phyloP scores from a whole-genome alignment of 495 filamentous ascomycete genomes.

The Aspergillus sparsus region DNA sequence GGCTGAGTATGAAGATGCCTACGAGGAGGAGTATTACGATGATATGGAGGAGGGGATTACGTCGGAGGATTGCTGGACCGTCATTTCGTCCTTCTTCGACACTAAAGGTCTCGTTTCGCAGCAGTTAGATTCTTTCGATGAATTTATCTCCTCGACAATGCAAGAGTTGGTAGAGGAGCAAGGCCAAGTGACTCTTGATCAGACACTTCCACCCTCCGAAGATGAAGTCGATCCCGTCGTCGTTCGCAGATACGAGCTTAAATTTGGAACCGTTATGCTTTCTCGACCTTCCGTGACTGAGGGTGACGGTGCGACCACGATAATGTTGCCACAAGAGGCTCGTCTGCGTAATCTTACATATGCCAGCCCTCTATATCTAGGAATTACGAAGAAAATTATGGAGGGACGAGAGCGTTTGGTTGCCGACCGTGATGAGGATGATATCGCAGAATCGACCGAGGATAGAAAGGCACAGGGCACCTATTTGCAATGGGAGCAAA shows the following conservation, averaged over 20 bases:
- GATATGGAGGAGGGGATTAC: constrained; percentile 69
- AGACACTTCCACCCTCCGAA: constrained; percentile 69
- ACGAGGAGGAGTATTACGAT: constrained; percentile 57
- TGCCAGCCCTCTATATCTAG: constrained; percentile 82
- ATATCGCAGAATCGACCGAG: constrained; percentile 45
- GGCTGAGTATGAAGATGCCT: constrained; percentile 55
- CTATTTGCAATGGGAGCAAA: constrained; percentile 53
- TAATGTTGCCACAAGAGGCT: constrained; percentile 87
- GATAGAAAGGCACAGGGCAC: constrained; percentile 47
- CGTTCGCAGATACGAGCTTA: constrained; percentile 87
- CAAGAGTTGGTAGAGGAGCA: constrained; percentile 91
- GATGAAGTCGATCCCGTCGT: constrained; percentile 73
- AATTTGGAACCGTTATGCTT: constrained; percentile 82
- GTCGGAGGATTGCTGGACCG: constrained; percentile 95
- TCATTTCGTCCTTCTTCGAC: constrained; percentile 96
- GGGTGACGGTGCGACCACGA: constrained; percentile 79
- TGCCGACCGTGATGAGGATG: constrained; percentile 53
- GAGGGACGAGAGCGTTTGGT: constrained; percentile 76
- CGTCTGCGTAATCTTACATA: constrained; percentile 95
- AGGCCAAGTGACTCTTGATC: constrained; percentile 81
- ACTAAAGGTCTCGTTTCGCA: constrained; percentile 93
- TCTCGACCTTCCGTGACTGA: constrained; percentile 87
- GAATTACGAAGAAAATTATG: constrained; percentile 75
- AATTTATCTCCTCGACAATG: constrained; percentile 90
- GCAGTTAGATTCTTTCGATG: constrained; percentile 97